Conservation (phyloP, 129 eudicot species). For the Ambrosia trifida region DNA sequence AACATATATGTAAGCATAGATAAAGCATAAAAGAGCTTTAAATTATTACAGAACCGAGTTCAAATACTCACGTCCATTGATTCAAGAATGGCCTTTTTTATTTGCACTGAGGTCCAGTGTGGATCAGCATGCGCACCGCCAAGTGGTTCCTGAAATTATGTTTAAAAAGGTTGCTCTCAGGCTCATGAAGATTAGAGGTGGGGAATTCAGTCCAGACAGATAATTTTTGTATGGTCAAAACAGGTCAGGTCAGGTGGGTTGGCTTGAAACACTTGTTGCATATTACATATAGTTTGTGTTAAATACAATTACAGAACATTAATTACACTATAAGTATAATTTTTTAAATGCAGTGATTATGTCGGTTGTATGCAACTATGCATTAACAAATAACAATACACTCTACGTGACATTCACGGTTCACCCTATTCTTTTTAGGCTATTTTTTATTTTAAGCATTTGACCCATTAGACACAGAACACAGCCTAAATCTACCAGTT, state of each 20-base stretch:
- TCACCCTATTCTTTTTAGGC: background rate
- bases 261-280: background rate
- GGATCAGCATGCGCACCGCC: slow-evolving; percentile 99
- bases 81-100: slow-evolving; percentile 62
- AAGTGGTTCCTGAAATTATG: slow-evolving; percentile 78
- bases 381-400: background rate
- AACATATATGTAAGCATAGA: slow-evolving; percentile 2
- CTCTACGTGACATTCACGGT: background rate
- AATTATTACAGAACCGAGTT: background rate
- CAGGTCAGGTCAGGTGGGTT: background rate
- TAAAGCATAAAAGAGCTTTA: background rate
- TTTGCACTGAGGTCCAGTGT: slow-evolving; percentile 89
- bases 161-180: slow-evolving; percentile 11
- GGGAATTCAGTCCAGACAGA: background rate
- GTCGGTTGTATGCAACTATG: background rate
- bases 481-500: background rate
- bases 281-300: background rate
- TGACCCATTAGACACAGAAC: background rate
- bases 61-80: slow-evolving; percentile 79
- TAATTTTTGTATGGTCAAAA: background rate
- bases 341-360: background rate
- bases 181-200: background rate
- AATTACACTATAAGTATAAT: background rate
- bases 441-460: background rate
- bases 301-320: background rate